phyloP scores from a whole-genome alignment of 345 rosid genomes.

The Zanthoxylum bungeanum region DNA sequence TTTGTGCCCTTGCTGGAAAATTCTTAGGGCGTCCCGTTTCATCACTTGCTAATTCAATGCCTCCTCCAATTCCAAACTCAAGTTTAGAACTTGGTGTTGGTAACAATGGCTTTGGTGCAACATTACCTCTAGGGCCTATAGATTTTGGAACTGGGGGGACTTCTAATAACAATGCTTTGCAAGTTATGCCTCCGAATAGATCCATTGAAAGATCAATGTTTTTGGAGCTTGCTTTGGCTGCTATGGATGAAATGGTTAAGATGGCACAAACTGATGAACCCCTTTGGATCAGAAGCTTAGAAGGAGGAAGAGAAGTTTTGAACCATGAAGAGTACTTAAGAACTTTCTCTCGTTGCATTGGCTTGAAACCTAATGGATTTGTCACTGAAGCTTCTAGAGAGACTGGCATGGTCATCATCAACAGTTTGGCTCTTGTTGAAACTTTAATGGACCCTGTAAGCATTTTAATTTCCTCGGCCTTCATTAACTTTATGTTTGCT shows the following conservation, averaged over 20 bases:
- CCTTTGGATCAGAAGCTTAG: constrained; percentile 66
- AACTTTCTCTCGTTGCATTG: constrained; percentile 57
- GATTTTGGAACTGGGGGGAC: constrained; percentile 56
- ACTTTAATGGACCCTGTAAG: constrained; percentile 93
- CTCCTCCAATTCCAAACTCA: constrained; percentile 58
- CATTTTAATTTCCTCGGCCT: not conserved
- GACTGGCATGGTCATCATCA: constrained; percentile 77
- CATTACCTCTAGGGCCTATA: too few species aligned
- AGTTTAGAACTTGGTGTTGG: constrained; percentile 86
- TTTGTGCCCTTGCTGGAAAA: constrained; percentile 82
- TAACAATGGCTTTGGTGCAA: constrained; percentile 52
- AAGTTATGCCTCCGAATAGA: constrained; percentile 34
- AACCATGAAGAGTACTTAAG: constrained; percentile 73
- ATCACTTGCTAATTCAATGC: constrained; percentile 23
- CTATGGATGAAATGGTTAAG: constrained; percentile 88
- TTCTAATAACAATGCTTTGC: constrained; percentile 29
- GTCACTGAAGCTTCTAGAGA: constrained; percentile 85
- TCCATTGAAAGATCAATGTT: too few species aligned
- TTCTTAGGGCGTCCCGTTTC: constrained; percentile 82
- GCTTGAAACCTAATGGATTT: constrained; percentile 66
- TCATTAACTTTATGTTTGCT: not conserved
- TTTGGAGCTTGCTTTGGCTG: constrained; percentile 74
- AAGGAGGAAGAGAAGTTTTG: constrained; percentile 56
- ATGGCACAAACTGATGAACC: constrained; percentile 78
- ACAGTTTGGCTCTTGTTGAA: constrained; percentile 86